Evolutionary conservation across 257 asterid species (phyloP), one percentile per base, ranked within the genome.

Genomic region (Nicotiana benthamiana): DNA sequence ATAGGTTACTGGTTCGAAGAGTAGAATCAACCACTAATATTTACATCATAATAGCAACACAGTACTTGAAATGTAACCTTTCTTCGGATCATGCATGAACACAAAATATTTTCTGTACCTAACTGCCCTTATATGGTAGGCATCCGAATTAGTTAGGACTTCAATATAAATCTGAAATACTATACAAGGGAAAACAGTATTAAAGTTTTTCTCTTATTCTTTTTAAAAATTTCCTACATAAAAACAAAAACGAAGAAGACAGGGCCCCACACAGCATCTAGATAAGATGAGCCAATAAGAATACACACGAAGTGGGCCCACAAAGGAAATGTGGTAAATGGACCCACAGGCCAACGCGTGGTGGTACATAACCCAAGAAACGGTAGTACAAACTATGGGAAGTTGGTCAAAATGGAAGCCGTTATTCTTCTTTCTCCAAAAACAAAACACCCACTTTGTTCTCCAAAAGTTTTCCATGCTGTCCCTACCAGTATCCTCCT

Each of bases 261-360:
- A 7, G n/a, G 60, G 61, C 5, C 61, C 78, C 53, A 84, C 82
- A 40, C 30, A 79, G 48, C 26, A 79, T 16, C 13, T 51, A 66
- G 46, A 17, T 24, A 80, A 80, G 62, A 13, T 46, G 65, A 20
- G 74, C 81, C 70, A 77, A 77, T 59, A 77, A 77, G 81, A 77
- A 57, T 77, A 48, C 53, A 77, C 16, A 57, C 3, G 6, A 46
- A 48, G 53, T 32, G 81, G 66, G 6, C 79, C 43, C 24, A 54
- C 3, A 43, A 67, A 40, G 27, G 3, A 17, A 26, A 43, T 17
- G 27, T 26, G n/a, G 9, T 4, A 1, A 80, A 30, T 77, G 87
- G 87, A 27, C 87, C 90, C 89, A 89, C 87, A 80, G 84, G 82
- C 83, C 36, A 87, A 86, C 90, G 92, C 92, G 92, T 89, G 89